Conservation (phyloP, 78 protist species). For the Isochrysis galbana region DNA sequence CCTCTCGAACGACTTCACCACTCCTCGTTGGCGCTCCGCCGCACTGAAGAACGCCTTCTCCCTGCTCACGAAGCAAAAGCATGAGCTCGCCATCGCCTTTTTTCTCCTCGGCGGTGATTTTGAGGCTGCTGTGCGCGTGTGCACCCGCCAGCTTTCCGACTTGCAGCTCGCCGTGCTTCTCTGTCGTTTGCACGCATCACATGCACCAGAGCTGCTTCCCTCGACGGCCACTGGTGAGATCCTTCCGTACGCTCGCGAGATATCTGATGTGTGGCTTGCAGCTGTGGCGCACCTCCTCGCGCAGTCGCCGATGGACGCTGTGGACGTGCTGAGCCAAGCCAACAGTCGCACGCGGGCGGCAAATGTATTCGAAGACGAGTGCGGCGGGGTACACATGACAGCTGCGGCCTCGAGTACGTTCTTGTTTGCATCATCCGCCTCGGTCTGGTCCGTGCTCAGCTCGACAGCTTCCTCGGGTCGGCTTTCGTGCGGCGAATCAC, state of each 20-base stretch:
- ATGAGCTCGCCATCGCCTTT: constrained; percentile 52
- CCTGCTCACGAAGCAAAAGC: constrained; percentile 47
- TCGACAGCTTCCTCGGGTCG: no score
- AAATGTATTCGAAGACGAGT: no score
- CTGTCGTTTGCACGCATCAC: background rate
- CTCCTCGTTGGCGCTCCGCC: constrained; percentile 51
- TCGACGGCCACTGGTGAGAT: background rate
- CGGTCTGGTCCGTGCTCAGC: no score
- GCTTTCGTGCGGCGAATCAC: no score
- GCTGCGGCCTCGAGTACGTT: no score
- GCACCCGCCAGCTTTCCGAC: constrained; percentile 24
- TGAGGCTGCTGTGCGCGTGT: background rate
- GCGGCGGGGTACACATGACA: no score
- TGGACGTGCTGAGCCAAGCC: background rate
- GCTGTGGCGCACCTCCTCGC: background rate
- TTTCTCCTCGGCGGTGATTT: constrained; percentile 39
- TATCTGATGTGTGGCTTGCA: background rate
- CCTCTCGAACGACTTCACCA: constrained; percentile 42
- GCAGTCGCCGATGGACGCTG: background rate
- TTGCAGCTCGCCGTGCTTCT: constrained; percentile 48
- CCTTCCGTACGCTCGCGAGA: background rate
- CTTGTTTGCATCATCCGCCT: no score
- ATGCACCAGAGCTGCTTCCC: background rate
- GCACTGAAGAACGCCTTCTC: constrained; percentile 63
- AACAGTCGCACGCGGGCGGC: no score